Conservation (phyloP, 148 eudicot species). For the Drosera capensis region DNA sequence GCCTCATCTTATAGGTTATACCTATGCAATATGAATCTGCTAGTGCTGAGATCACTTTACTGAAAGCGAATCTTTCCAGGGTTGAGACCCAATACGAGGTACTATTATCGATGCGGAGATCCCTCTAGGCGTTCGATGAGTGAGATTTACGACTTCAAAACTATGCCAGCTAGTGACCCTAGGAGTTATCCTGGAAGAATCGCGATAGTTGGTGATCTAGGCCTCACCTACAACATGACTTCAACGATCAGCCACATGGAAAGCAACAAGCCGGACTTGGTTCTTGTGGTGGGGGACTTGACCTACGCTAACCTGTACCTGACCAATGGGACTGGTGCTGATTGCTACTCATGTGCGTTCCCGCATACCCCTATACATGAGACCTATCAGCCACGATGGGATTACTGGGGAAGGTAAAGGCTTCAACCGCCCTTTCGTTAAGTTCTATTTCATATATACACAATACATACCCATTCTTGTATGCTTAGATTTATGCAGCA, state of each 20-base stretch:
- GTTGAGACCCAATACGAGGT: conserved; percentile 44
- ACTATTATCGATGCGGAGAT: conserved; percentile 85
- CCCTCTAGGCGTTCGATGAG: conserved; percentile 62
- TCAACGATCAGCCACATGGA: conserved; percentile 56
- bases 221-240: conserved; percentile 78
- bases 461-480: too few species aligned
- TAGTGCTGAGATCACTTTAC: too few species aligned
- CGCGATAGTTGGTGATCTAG: conserved; percentile 77
- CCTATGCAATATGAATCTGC: too few species aligned
- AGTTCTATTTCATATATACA: background rate
- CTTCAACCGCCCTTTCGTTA: background rate
- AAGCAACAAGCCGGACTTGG: conserved; percentile 62
- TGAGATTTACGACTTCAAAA: conserved; percentile 36
- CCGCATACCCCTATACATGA: conserved; percentile 80
- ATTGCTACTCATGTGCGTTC: conserved; percentile 86
- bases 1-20: too few species aligned
- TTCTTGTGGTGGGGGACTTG: conserved; percentile 76
- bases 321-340: conserved; percentile 84
- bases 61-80: too few species aligned
- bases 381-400: conserved; percentile 98
- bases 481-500: conserved; percentile 67
- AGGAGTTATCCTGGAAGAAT: conserved; percentile 49
- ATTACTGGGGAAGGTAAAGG: conserved; percentile 85
- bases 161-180: conserved; percentile 70
- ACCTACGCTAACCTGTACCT: conserved; percentile 81